Conservation (phyloP, 768 basidiomycete species). For the Boletus reticuloceps region DNA sequence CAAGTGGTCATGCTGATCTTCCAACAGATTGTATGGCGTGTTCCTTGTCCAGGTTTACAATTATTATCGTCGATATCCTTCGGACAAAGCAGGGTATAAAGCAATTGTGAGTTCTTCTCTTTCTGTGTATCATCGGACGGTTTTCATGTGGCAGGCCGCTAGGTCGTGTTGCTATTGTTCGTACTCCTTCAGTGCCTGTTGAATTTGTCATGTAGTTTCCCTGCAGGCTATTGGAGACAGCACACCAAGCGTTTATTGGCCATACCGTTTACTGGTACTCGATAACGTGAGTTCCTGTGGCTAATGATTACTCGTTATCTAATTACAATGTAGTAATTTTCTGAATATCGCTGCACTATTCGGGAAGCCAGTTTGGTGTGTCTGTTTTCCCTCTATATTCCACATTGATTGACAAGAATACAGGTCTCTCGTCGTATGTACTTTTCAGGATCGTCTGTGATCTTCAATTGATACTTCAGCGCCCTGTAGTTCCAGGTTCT, state of each 20-base stretch:
- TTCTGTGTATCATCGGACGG: neutral
- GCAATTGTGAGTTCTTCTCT: slow-evolving; percentile 40
- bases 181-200: neutral
- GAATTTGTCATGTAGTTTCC: neutral
- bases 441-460: slow-evolving; percentile 2
- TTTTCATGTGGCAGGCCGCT: neutral
- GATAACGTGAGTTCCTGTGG: slow-evolving; percentile 42
- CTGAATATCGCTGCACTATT: slow-evolving; percentile 35
- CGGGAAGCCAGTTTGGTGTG: slow-evolving; percentile 43
- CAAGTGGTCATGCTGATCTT: slow-evolving; percentile 23
- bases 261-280: slow-evolving; percentile 54
- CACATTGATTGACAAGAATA: slow-evolving; percentile 19
- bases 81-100: slow-evolving; percentile 52
- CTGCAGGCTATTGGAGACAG: slow-evolving; percentile 43
- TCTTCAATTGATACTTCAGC: neutral
- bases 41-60: slow-evolving; percentile 51
- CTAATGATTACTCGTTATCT: neutral
- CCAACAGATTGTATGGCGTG: slow-evolving; percentile 46
- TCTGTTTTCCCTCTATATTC: neutral
- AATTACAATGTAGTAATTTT: slow-evolving; percentile 37
- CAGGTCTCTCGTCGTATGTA: slow-evolving; percentile 50
- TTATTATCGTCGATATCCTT: slow-evolving; percentile 55
- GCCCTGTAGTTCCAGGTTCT: slow-evolving; percentile 42
- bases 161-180: slow-evolving; percentile 37
- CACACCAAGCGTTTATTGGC: slow-evolving; percentile 51